Evolutionary conservation across 2,329 filamentous ascomycete species (phyloP), one percentile per base, ranked within the genome.

Genomic region (Myriosclerotinia duriaeana): DNA sequence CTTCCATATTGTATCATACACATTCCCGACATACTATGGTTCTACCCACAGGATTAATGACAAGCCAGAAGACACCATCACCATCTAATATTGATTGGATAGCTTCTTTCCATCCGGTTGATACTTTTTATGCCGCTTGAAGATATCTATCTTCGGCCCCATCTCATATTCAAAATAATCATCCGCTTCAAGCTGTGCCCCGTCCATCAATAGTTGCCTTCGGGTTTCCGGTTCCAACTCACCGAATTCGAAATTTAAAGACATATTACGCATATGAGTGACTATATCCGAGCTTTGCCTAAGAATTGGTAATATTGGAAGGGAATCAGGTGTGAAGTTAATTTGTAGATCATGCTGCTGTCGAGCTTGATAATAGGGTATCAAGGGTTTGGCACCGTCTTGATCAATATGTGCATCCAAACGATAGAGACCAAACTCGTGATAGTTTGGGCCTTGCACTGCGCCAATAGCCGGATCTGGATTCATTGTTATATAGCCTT

Each of bases 391-490:
- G 1, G 65, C 66, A 0, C 78, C 77, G 53, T 86, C 79, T 2
- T 76, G 74, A 22, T 82, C 72, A 3, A 79, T 70, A 69, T 88
- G 86, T 1, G 80, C 80, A 7, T 86, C 82, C 6, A 67, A 71
- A 5, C 81, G 76, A 71, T 80, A 87, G 2, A 86, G 75, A 1
- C 77, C 77, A 5, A 68, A 69, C 0, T 82, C 80, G 1, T 75
- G 70, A 71, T 89, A 89, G 3, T 76, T 75, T 0, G 82, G 80
- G 1, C 86, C 87, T 71, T 89, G 82, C 2, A 87, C 79, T 6
- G 80, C 83, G 38, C 86, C 86, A 38, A 87, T 75, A 7, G 79
- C 79, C 2, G 78, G 81, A 69, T 85, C 79, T 0, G 76, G 74
- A 62, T 80, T 78, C 0, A 82, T 68, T 1, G 73, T 67, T 0